phyloP scores from a whole-genome alignment of 2,329 filamentous ascomycete species.

The Talaromyces pinophilus region DNA sequence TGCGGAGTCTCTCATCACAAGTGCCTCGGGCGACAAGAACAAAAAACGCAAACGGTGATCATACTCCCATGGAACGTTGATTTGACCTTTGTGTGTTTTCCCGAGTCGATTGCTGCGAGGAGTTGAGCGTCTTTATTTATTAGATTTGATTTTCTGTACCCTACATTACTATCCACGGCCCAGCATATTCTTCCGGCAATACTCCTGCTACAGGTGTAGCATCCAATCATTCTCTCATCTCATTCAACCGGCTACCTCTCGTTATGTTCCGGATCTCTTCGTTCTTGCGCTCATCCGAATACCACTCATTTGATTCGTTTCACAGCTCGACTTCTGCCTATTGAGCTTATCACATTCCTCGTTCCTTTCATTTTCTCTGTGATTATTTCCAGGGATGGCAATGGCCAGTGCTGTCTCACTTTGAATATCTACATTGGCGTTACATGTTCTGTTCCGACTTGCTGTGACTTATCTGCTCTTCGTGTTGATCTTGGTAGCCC shows the following conservation, averaged over 20 bases:
- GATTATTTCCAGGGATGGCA: slow-evolving; percentile 19
- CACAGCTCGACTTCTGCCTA: slow-evolving; percentile 9
- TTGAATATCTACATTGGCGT: slow-evolving; percentile 27
- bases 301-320: slow-evolving; percentile 17
- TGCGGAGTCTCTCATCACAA: slow-evolving; percentile 34
- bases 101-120: slow-evolving; percentile 4
- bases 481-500: slow-evolving; percentile 25
- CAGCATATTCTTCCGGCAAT: slow-evolving; percentile 1
- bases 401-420: slow-evolving; percentile 13
- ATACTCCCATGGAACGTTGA: slow-evolving; percentile 3
- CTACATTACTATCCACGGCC: neutral
- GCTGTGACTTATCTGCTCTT: slow-evolving; percentile 24
- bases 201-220: slow-evolving; percentile 10
- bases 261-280: slow-evolving; percentile 8
- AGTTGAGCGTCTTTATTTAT: neutral
- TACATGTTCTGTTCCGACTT: slow-evolving; percentile 27
- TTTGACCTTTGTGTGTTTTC: neutral
- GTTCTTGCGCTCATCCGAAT: slow-evolving; percentile 14
- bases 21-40: slow-evolving; percentile 56
- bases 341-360: slow-evolving; percentile 10
- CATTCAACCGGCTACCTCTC: slow-evolving; percentile 2
- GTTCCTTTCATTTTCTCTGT: slow-evolving; percentile 22
- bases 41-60: slow-evolving; percentile 68
- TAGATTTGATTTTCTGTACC: slow-evolving; percentile 6
- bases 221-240: slow-evolving; percentile 12